These are phyloP conservation scores for Zygotorulaspora danielsina DNA, from an alignment of 805 yeast species.

Conservation along the genomic window DNA sequence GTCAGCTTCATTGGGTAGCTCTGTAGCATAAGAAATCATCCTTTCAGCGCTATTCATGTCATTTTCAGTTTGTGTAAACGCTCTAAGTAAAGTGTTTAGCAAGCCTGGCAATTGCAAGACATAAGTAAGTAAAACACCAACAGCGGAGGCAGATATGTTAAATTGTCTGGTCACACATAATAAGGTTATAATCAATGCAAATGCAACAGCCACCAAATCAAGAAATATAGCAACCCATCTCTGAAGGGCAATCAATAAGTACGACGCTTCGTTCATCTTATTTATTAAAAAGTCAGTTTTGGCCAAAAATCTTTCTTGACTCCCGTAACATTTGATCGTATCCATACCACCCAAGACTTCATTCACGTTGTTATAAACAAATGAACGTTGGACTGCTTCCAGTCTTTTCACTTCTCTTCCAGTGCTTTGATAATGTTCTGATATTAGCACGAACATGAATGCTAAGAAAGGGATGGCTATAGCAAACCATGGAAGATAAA, in stretches of 20 bases:
- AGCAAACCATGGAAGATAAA: slow-evolving; percentile 76
- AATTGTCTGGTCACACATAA: slow-evolving; percentile 58
- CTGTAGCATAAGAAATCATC: slow-evolving; percentile 59
- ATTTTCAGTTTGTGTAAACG: slow-evolving; percentile 53
- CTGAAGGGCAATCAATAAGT: slow-evolving; percentile 50
- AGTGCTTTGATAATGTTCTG: slow-evolving; percentile 46
- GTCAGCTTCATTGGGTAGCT: slow-evolving; percentile 67
- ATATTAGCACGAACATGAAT: slow-evolving; percentile 41
- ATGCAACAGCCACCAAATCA: slow-evolving; percentile 45
- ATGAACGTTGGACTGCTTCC: slow-evolving; percentile 49
- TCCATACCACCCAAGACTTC: slow-evolving; percentile 48
- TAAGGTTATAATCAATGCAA: slow-evolving; percentile 51
- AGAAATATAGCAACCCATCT: slow-evolving; percentile 59
- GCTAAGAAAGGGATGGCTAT: slow-evolving; percentile 59
- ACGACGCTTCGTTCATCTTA: slow-evolving; percentile 50
- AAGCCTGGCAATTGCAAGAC: slow-evolving; percentile 55
- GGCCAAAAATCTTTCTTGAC: slow-evolving; percentile 37
- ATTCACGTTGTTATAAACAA: slow-evolving; percentile 48
- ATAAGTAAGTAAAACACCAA: slow-evolving; percentile 59
- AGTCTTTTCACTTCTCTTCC: slow-evolving; percentile 49
- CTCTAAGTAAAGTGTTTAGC: slow-evolving; percentile 48
- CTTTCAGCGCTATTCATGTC: slow-evolving; percentile 60
- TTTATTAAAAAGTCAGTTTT: slow-evolving; percentile 50
- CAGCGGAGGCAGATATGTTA: slow-evolving; percentile 52
- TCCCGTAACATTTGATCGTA: slow-evolving; percentile 44